Base-by-base conservation (phyloP, 1,284 basidiomycete species). In the Puccinia sorghi region DNA sequence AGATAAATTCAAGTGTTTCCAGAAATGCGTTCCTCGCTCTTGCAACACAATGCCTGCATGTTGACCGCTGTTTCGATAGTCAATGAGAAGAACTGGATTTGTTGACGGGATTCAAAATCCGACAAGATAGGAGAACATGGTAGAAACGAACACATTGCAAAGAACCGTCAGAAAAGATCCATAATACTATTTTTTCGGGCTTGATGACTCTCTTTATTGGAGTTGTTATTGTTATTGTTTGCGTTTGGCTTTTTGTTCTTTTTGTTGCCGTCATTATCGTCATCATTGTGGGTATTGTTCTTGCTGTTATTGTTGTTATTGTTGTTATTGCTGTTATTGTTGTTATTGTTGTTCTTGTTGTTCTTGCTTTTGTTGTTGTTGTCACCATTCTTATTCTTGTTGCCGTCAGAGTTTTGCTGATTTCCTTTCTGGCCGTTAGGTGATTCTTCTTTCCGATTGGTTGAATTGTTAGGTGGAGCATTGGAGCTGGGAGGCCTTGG, bases 171-270 rank as follows among this genome's bases (percentile, higher is more conserved):
- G 32, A 61, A 61, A 61, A 61, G 32, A 61, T 61, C 57, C 57
- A 61, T 61, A 15, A 61, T 61, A 32, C 32, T 61, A 39, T 32
- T 61, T 37, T 39, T 61, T 61, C 57, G 32, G 13, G 57, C 57
- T 61, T 39, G 57, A 39, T 61, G 32, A 39, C 15, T 39, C 32
- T 39, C 15, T 8, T 64, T 43, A 17, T 64, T 64, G 41, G 3
- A 41, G 25, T 41, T 66, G 37, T 66, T 66, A 25, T 3, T 48
- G 39, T 39, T 63, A n/a, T 63, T 32, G 5, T 66, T 46, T 8
- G 20, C 22, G 20, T 32, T 32, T 5, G 25, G 7, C 1, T 48
- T 66, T 7, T 66, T 66, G 17, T 32, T 50, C 1, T 66, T 66
- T 17, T 66, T 66, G 39, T 48, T 48, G 1, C 12, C 25, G 22